Percentiles rank a stretch among this genome's conserved stretches.
Evolutionary conservation across 2,329 filamentous ascomycete species (phyloP).

Genomic region (Knoxdaviesia proteae): DNA sequence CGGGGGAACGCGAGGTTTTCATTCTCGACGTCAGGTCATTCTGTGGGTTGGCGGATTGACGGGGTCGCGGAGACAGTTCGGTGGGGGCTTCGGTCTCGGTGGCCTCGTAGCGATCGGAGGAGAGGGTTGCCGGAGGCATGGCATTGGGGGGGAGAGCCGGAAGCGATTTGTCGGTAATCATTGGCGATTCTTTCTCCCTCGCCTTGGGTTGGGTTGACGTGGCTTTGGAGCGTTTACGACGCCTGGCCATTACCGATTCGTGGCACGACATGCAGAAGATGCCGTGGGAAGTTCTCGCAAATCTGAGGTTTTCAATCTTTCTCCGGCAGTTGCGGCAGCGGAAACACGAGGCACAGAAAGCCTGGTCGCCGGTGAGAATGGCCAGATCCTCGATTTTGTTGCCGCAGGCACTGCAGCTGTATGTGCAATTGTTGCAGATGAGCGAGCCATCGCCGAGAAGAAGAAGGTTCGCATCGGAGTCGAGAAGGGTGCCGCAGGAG

Average conservation of each 20-base stretch:
- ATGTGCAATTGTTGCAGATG: conserved; percentile 98
- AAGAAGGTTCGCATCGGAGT: conserved; percentile 93
- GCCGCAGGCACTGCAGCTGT: conserved; percentile 88
- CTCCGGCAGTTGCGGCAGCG: conserved; percentile 94
- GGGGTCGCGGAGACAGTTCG: conserved; percentile 45
- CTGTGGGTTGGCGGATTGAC: conserved; percentile 25
- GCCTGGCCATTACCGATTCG: conserved; percentile 82
- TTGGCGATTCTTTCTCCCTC: conserved; percentile 43
- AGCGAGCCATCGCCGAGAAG: conserved; percentile 93
- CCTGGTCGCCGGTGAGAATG: conserved; percentile 92
- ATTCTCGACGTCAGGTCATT: conserved; percentile 20
- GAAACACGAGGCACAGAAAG: conserved; percentile 94
- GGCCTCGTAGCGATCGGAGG: conserved; percentile 33
- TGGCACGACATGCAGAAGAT: conserved; percentile 99
- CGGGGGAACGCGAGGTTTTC: conserved; percentile 19
- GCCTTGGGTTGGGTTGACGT: conserved; percentile 30
- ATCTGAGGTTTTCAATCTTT: conserved; percentile 95
- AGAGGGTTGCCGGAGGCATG: conserved; percentile 39
- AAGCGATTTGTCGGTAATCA: conserved; percentile 75
- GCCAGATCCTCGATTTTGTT: conserved; percentile 98
- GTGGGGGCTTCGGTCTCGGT: conserved; percentile 45
- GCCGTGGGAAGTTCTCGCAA: conserved; percentile 90
- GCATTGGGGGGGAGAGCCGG: conserved; percentile 73
- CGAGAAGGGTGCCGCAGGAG: conserved; percentile 82
- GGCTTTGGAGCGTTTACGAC: conserved; percentile 68